Evolutionary conservation across 345 rosid genomes (phyloP).

Genomic region (Clausena lansium): DNA sequence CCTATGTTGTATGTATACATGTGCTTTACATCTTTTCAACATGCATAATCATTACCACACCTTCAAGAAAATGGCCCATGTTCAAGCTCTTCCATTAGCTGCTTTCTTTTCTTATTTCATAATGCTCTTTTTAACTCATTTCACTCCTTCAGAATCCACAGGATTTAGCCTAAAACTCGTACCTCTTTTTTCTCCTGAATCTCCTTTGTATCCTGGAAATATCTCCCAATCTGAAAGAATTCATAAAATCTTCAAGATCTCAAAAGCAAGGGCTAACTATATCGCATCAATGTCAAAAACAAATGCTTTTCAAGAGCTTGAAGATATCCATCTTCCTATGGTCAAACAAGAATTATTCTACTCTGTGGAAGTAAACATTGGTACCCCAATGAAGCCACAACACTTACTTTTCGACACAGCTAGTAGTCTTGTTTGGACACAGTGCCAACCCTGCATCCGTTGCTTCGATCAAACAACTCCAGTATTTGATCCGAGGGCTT

Average conservation of each 20-base stretch:
- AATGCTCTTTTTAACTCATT: not conserved
- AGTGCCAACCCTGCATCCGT: not conserved
- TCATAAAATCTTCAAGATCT: not conserved
- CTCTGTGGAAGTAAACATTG: not conserved
- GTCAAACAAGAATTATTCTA: not conserved
- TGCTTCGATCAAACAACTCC: not conserved
- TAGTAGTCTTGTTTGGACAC: not conserved
- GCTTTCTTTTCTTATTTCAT: not conserved
- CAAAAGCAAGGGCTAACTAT: not conserved
- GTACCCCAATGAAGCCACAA: not conserved
- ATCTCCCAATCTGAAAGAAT: not conserved
- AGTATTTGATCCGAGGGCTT: not conserved
- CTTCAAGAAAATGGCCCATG: not conserved
- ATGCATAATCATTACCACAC: not conserved
- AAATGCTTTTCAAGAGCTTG: not conserved
- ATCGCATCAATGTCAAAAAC: not conserved
- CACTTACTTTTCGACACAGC: not conserved
- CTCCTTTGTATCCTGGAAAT: not conserved
- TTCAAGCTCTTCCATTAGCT: not conserved
- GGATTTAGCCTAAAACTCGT: not conserved
- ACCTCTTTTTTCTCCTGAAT: not conserved
- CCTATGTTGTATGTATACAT: too few relatives aligned
- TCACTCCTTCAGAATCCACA: not conserved
- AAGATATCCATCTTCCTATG: not conserved
- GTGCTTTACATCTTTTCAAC: too few relatives aligned